Evolutionary conservation across 2,329 filamentous ascomycete genomes (phyloP).

Genomic region (Fusarium pininemorale): DNA sequence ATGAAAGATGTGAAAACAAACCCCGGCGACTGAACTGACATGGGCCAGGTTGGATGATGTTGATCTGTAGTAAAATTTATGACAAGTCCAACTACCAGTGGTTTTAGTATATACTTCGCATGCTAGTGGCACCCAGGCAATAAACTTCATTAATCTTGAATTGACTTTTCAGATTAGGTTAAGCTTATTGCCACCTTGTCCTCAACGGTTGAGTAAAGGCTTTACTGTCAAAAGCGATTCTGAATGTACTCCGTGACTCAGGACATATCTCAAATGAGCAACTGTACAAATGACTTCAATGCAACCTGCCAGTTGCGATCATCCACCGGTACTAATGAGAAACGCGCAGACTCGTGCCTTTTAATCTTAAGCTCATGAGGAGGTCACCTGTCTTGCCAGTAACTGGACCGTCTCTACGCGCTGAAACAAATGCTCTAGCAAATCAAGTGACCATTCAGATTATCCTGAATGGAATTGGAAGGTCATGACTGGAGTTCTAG

Average conservation of each 20-base stretch:
- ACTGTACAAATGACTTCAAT: background rate
- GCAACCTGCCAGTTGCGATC: background rate
- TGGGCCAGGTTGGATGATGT: no score
- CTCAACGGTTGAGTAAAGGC: rapidly evolving
- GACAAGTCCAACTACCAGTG: rapidly evolving
- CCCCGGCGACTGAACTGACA: background rate
- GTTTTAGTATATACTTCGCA: background rate
- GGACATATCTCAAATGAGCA: no score
- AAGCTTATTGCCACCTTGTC: background rate
- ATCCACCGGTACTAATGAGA: background rate
- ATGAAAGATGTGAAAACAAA: background rate
- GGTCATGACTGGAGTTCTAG: background rate
- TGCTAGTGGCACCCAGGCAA: rapidly evolving
- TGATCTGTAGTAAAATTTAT: background rate
- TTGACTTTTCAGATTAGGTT: background rate
- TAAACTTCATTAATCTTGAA: rapidly evolving
- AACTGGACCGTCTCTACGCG: background rate
- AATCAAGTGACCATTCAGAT: background rate
- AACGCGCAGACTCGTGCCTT: background rate
- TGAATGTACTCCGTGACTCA: no score
- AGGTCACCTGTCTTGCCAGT: background rate
- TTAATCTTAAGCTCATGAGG: background rate
- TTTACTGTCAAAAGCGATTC: rapidly evolving
- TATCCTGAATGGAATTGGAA: background rate
- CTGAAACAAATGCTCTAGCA: background rate